A percentile compares a stretch with the other conserved stretches of the same genome.
phyloP scores from a whole-genome alignment of 257 asterid species.

The Rubia yunnanensis region DNA sequence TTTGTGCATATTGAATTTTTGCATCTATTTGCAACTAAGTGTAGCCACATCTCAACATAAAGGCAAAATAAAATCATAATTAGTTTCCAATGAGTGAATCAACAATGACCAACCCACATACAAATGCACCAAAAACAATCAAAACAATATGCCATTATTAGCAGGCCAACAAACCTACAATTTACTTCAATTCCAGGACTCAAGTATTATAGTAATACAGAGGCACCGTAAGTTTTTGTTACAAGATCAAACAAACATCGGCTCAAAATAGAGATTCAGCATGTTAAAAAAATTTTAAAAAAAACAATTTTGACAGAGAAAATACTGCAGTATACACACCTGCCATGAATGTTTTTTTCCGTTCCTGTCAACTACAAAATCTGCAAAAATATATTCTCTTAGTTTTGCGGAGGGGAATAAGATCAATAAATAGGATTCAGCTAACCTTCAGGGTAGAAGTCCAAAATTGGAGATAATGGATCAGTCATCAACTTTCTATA shows the following conservation, averaged over 20 bases:
- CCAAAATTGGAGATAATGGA: slow-evolving; percentile 49
- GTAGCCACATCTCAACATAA: neutral
- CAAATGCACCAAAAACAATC: neutral
- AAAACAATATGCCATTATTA: too few species aligned
- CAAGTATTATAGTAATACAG: neutral
- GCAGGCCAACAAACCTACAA: too few species aligned
- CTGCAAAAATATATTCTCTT: slow-evolving; percentile 21
- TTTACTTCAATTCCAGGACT: neutral
- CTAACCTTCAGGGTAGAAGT: slow-evolving; percentile 57
- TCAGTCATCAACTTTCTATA: slow-evolving; percentile 54
- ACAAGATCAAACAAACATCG: too few species aligned
- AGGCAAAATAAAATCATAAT: neutral
- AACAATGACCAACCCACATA: too few species aligned
- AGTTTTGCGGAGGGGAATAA: slow-evolving; percentile 3
- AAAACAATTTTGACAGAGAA: neutral
- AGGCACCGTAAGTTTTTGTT: too few species aligned
- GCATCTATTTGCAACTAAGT: neutral
- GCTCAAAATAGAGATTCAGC: neutral
- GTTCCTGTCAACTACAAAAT: slow-evolving; percentile 54
- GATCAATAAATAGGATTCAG: neutral
- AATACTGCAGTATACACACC: slow-evolving; percentile 20
- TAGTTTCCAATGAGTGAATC: neutral
- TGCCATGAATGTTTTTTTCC: slow-evolving; percentile 54
- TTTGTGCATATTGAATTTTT: too few species aligned
- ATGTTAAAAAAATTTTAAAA: neutral